Evolutionary conservation across 2,329 filamentous ascomycete species (phyloP), one percentile per base, ranked within the genome.

Genomic region (Mycocentrospora acerina): DNA sequence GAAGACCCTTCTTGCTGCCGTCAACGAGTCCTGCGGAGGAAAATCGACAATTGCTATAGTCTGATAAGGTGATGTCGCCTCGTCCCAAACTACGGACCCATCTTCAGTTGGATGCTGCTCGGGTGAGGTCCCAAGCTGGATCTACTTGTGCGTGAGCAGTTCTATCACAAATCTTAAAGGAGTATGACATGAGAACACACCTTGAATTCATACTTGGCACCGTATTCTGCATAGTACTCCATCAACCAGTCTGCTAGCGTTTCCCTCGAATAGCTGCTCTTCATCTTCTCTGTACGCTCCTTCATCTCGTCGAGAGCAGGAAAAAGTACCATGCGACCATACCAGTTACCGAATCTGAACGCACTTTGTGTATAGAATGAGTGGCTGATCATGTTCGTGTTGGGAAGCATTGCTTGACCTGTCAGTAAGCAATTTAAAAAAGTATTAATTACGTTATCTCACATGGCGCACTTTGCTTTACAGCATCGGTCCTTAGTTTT

Each of bases 331-430:
- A 61, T 51, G 29, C 64, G 59, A 1, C 53, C 59, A 34, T 64
- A 57, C 25, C 53, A 56, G 7, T 60, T 36, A 3, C 60, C 60
- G 34, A 53, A 66, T 7, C 56, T 37, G 24, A 62, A 64, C 5
- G 55, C 59, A 7, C 59, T 64, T 34, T 66, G 62, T 11, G 46
- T 56, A 32, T 54, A 60, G 37, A 64, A 57, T 4, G 34, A 52
- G 35, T 36, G 66, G 60, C 47, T 49, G 29, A 70, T 71, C 2
- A 66, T 61, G 24, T 70, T 67, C 11, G 57, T 68, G 6, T 64
- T 70, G 2, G 42, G 47, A 5, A 53, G 29, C 38, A 38, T 45
- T 8, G n/a, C n/a, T n/a, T n/a, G n/a, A n/a, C 14, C 37, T 44
- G 27, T 34, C 18, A 39, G 37, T 18, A 11, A 14, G n/a, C 6